Conservation (phyloP, 345 rosid species). For the Anacardium occidentale region DNA sequence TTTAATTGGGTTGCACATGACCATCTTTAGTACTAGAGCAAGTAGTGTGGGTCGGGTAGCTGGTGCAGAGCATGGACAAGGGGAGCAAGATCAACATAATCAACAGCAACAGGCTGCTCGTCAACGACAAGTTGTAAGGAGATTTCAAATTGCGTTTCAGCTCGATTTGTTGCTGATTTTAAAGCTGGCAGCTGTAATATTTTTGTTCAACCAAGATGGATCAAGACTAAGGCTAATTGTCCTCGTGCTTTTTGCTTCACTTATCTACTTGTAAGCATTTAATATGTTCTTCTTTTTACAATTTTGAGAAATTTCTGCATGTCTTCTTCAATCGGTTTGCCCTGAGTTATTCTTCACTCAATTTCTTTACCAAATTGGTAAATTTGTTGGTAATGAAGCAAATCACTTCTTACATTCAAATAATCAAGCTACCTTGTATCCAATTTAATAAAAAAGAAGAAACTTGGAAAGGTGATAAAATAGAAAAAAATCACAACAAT, state of each 20-base stretch:
- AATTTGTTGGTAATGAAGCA: neutral
- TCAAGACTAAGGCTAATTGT: slow-evolving; percentile 85
- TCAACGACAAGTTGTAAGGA: slow-evolving; percentile 77
- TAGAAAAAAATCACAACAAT: neutral
- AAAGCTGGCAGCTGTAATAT: slow-evolving; percentile 91
- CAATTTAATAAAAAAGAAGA: neutral
- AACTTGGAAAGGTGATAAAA: neutral
- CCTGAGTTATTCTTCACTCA: neutral
- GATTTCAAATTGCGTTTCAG: slow-evolving; percentile 94
- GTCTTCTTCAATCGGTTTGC: neutral
- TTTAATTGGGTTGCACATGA: slow-evolving; percentile 11
- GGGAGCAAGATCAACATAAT: slow-evolving; percentile 52
- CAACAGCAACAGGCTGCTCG: slow-evolving; percentile 68
- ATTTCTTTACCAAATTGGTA: neutral
- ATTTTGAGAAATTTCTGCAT: neutral
- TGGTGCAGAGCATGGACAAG: slow-evolving; percentile 50
- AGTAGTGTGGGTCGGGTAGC: slow-evolving; percentile 39
- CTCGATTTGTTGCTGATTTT: slow-evolving; percentile 83
- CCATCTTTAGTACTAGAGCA: slow-evolving; percentile 31
- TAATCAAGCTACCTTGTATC: neutral
- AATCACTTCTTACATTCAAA: neutral
- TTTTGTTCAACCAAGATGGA: slow-evolving; percentile 97
- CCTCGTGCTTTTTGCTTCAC: slow-evolving; percentile 80
- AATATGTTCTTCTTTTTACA: neutral
- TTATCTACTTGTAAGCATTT: slow-evolving; percentile 81